Conservation (phyloP, 805 yeast genomes). For the Nakazawaea ishiwadae region DNA sequence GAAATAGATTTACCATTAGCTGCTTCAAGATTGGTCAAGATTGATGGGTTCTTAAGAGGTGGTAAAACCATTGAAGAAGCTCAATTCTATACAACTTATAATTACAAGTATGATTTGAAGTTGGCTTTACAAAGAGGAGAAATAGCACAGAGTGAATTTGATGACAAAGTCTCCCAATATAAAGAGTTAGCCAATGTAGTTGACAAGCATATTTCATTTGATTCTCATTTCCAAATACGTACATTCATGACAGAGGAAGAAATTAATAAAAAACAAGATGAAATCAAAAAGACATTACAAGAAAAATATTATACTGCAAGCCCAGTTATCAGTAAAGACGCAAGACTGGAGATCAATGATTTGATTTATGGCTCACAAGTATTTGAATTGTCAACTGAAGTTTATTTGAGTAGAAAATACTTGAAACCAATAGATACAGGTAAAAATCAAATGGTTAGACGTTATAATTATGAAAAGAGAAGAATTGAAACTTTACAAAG, state of each 20-base stretch:
- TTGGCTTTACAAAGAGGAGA: slow-evolving; percentile 35
- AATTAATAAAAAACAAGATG: slow-evolving; percentile 18
- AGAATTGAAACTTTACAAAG: slow-evolving; percentile 35
- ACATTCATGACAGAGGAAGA: slow-evolving; percentile 33
- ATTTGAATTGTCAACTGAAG: slow-evolving; percentile 32
- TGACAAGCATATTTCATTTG: slow-evolving; percentile 46
- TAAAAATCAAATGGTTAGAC: slow-evolving; percentile 46
- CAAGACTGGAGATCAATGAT: slow-evolving; percentile 34
- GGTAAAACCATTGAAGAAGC: slow-evolving; percentile 60
- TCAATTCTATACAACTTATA: slow-evolving; percentile 50
- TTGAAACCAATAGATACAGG: slow-evolving; percentile 47
- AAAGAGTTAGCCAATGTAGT: slow-evolving; percentile 30
- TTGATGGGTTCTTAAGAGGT: slow-evolving; percentile 51
- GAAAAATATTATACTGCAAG: slow-evolving; percentile 15
- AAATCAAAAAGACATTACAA: slow-evolving; percentile 16
- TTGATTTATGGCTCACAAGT: slow-evolving; percentile 37
- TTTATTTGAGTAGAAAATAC: slow-evolving; percentile 39
- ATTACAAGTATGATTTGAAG: slow-evolving; percentile 39
- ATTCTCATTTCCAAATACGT: slow-evolving; percentile 35
- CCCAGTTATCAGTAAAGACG: slow-evolving; percentile 29
- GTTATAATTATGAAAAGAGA: slow-evolving; percentile 57
- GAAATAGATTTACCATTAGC: slow-evolving; percentile 29
- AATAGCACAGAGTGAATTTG: slow-evolving; percentile 24
- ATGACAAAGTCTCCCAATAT: slow-evolving; percentile 26
- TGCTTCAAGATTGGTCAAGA: slow-evolving; percentile 47